Percentiles rank a stretch among this genome's conserved stretches.
Evolutionary conservation across 75 land plant genomes (phyloP).

Genomic region (Adiantum capillusveneris): DNA sequence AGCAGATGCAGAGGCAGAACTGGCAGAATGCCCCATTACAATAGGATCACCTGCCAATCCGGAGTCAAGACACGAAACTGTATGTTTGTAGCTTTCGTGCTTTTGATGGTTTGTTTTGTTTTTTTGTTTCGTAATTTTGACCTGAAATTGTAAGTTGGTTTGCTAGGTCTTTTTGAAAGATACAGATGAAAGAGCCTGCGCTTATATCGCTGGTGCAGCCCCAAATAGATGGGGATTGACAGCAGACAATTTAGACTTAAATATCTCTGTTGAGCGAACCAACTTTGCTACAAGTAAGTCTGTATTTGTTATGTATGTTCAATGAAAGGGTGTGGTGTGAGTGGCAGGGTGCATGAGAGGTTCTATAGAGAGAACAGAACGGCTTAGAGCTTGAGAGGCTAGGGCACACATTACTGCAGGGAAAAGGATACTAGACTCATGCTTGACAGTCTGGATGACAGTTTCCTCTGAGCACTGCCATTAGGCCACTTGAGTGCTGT

Average conservation of each 20-base stretch:
- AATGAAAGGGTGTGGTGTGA: too few relatives aligned
- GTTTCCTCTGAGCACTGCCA: too few relatives aligned
- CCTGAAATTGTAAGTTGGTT: conserved; percentile 3
- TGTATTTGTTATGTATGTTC: background rate
- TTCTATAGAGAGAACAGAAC: too few relatives aligned
- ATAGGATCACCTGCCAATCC: conserved; percentile 48
- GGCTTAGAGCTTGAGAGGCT: too few relatives aligned
- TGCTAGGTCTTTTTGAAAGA: conserved; percentile 85
- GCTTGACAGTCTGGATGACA: too few relatives aligned
- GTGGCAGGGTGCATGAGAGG: too few relatives aligned
- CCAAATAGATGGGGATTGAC: conserved; percentile 98
- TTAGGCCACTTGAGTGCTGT: too few relatives aligned
- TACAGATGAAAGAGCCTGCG: conserved; percentile 99
- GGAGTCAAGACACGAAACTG: conserved; percentile 76
- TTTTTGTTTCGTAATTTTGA: too few relatives aligned
- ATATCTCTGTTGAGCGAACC: conserved; percentile 18
- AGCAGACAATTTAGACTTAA: conserved; percentile 66
- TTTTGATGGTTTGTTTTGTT: background rate
- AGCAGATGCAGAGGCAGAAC: conserved; percentile 12
- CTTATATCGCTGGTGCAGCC: conserved; percentile 95
- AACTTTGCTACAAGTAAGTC: background rate
- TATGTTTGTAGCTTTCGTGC: conserved; percentile 10
- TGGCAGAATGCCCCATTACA: conserved; percentile 30
- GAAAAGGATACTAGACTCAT: too few relatives aligned
- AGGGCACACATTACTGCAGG: too few relatives aligned